phyloP scores from a whole-genome alignment of 768 basidiomycete species.

The Leucocoprinus birnbaumii region DNA sequence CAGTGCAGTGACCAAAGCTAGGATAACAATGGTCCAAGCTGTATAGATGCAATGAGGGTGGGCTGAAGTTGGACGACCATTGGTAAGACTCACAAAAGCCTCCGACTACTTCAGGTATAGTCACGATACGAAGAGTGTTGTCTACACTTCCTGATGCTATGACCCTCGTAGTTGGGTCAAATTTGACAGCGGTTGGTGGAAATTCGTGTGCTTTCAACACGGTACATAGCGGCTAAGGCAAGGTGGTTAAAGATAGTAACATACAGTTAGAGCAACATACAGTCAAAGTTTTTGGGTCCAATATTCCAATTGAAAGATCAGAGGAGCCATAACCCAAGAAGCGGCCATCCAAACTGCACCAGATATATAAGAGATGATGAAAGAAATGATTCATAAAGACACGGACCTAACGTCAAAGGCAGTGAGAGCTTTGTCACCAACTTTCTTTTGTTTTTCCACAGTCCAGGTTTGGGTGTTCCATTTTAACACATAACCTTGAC shows the following conservation, averaged over 20 bases:
- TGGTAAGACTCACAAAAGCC: slow-evolving; percentile 46
- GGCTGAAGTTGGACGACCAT: slow-evolving; percentile 8
- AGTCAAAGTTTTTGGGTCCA: slow-evolving; percentile 75
- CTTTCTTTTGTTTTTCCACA: slow-evolving; percentile 61
- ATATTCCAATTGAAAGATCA: slow-evolving; percentile 78
- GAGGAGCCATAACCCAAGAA: slow-evolving; percentile 85
- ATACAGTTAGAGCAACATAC: slow-evolving; percentile 40
- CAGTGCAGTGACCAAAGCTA: slow-evolving; percentile 40
- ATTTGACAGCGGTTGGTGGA: slow-evolving; percentile 84
- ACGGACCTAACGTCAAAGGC: slow-evolving; percentile 83
- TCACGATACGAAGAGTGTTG: slow-evolving; percentile 76
- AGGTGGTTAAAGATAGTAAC: neutral
- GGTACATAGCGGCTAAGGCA: slow-evolving; percentile 71
- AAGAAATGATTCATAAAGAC: slow-evolving; percentile 13
- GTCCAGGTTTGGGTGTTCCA: slow-evolving; percentile 77
- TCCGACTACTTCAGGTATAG: slow-evolving; percentile 32
- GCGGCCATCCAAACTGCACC: slow-evolving; percentile 80
- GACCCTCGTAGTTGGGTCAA: slow-evolving; percentile 79
- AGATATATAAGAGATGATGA: no score
- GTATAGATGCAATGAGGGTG: slow-evolving; percentile 6
- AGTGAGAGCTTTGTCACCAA: slow-evolving; percentile 79
- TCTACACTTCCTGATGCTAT: slow-evolving; percentile 91
- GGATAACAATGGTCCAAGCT: slow-evolving; percentile 38
- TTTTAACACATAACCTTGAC: slow-evolving; percentile 63
- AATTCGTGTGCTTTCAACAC: slow-evolving; percentile 96